Percentiles rank a stretch among this genome's conserved stretches.
Evolutionary conservation across 2,329 filamentous ascomycete species (phyloP).

Genomic region (Alternaria sp.): DNA sequence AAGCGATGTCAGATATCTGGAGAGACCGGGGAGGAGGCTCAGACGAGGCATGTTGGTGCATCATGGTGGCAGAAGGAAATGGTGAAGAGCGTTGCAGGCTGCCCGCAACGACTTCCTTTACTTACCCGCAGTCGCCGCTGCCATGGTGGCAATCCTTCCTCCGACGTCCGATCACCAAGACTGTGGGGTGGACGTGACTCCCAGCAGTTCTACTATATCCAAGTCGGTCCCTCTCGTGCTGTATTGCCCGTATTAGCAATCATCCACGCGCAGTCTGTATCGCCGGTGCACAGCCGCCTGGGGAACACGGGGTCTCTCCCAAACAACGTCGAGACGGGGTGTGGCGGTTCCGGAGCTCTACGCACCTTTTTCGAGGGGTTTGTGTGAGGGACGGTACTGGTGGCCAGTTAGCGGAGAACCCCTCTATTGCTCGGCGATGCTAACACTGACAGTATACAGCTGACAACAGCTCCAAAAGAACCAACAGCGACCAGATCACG

Average conservation of each 20-base stretch:
- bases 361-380: constrained; percentile 42
- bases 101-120: constrained; percentile 30
- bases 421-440: constrained; percentile 32
- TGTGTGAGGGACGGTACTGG: constrained; percentile 36
- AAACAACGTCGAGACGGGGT: background rate
- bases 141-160: constrained; percentile 43
- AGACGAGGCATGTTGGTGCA: constrained; percentile 15
- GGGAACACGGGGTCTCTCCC: background rate
- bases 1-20: constrained; percentile 43
- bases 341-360: constrained; percentile 22
- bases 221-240: constrained; percentile 17
- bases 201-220: constrained; percentile 14
- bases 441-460: constrained; percentile 31
- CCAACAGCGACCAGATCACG: constrained; percentile 15
- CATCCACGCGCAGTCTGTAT: background rate
- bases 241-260: constrained; percentile 25
- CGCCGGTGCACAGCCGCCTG: background rate
- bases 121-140: constrained; percentile 52
- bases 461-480: constrained; percentile 13
- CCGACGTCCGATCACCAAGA: constrained; percentile 26
- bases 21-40: constrained; percentile 33
- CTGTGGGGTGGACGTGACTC: constrained; percentile 13
- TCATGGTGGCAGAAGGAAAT: constrained; percentile 29
- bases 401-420: constrained; percentile 42
- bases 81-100: constrained; percentile 25